These are phyloP conservation scores for Cystobasidium ongulense DNA, from an alignment of 768 basidiomycete species.

Conservation along the genomic window DNA sequence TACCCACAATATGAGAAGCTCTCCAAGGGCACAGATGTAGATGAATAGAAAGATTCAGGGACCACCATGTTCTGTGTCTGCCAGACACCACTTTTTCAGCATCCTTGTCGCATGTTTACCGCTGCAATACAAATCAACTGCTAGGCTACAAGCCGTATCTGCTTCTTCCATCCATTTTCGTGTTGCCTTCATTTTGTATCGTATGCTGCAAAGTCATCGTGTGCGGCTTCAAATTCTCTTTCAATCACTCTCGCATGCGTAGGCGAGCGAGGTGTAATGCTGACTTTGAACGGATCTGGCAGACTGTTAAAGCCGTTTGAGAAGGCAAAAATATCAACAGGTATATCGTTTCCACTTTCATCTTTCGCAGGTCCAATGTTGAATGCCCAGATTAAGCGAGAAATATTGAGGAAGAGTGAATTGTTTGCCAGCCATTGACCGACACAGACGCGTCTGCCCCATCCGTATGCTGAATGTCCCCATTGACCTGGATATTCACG, in stretches of 20 bases:
- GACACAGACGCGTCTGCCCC: conserved; percentile 24
- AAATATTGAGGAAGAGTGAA: conserved; percentile 38
- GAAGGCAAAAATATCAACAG: conserved; percentile 34
- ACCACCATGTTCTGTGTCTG: no score
- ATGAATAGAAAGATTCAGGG: conserved; percentile 16
- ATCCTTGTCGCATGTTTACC: no score
- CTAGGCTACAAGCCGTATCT: background rate
- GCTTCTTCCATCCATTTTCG: background rate
- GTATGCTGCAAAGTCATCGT: conserved; percentile 30
- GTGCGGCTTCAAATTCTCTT: conserved; percentile 9
- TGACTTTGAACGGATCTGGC: conserved; percentile 22
- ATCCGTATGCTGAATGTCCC: conserved; percentile 29
- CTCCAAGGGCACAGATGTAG: conserved; percentile 31
- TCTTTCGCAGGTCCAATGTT: conserved; percentile 31
- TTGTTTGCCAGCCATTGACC: conserved; percentile 23
- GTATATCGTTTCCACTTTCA: conserved; percentile 26
- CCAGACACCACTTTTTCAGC: no score
- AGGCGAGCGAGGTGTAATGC: conserved; percentile 16
- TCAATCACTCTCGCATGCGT: conserved; percentile 20
- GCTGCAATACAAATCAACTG: no score
- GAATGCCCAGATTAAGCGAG: conserved; percentile 39
- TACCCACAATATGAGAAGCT: conserved; percentile 31
- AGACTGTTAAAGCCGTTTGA: conserved; percentile 31
- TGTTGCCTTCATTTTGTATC: background rate
- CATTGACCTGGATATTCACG: conserved; percentile 29